A percentile compares a stretch with the other conserved stretches of the same genome.
These are phyloP conservation scores for Eucalyptus polybractea DNA, from an alignment of 345 rosid genomes.

Conservation along the genomic window DNA sequence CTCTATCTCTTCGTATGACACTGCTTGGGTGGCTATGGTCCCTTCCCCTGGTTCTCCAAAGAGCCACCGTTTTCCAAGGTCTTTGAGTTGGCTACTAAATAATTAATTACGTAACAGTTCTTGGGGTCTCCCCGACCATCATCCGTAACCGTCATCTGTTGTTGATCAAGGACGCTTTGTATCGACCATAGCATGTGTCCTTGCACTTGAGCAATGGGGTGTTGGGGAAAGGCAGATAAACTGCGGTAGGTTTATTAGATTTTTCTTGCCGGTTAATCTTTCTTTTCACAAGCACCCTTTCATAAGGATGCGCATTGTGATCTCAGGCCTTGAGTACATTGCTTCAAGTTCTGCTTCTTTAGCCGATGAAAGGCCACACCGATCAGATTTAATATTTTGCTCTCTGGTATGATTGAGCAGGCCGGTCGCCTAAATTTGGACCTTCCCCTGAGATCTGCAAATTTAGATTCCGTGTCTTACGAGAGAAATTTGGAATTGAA, in stretches of 20 bases:
- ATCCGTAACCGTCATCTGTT: slow-evolving; percentile 17
- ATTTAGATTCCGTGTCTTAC: slow-evolving; percentile 23
- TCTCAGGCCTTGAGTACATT: slow-evolving; percentile 56
- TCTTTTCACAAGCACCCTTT: not conserved
- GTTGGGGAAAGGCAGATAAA: slow-evolving; percentile 50
- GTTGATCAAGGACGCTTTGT: slow-evolving; percentile 46
- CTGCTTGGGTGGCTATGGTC: slow-evolving; percentile 89
- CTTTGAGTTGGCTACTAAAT: slow-evolving; percentile 56
- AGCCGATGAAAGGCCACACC: slow-evolving; percentile 43
- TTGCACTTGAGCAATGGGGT: slow-evolving; percentile 68
- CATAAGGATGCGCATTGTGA: not conserved
- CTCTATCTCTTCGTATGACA: slow-evolving; percentile 68
- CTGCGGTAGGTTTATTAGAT: slow-evolving; percentile 16
- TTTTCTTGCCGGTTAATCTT: not conserved
- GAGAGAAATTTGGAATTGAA: slow-evolving; percentile 37
- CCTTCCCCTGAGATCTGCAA: slow-evolving; percentile 39
- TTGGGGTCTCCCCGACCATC: slow-evolving; percentile 49
- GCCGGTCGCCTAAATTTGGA: slow-evolving; percentile 45
- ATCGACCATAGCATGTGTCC: slow-evolving; percentile 61
- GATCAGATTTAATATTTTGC: slow-evolving; percentile 61
- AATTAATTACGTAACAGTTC: slow-evolving; percentile 70
- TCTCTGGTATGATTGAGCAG: slow-evolving; percentile 68
- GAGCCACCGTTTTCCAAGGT: slow-evolving; percentile 54
- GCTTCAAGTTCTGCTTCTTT: slow-evolving; percentile 40
- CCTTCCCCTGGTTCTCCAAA: slow-evolving; percentile 33